These are phyloP conservation scores for Dioscorea cayenensis DNA, from an alignment of 116 monocot genomes.

Conservation along the genomic window DNA sequence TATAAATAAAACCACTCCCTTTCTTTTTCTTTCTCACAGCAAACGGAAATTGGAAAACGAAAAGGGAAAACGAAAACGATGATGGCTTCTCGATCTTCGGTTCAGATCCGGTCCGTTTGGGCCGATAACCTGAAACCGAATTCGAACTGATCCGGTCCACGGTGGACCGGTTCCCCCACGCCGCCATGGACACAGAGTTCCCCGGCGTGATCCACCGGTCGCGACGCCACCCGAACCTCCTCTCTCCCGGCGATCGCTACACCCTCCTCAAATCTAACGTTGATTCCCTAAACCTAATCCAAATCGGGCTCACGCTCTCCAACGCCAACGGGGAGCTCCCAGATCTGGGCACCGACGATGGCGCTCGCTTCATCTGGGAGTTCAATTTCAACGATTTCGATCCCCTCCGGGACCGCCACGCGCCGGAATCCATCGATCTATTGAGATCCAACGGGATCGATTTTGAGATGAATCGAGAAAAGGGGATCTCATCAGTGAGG, in stretches of 20 bases:
- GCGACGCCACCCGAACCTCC: not conserved
- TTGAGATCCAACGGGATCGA: conserved; percentile 38
- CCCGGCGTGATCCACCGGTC: conserved; percentile 29
- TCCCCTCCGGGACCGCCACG: conserved; percentile 18
- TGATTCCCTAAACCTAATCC: conserved; percentile 39
- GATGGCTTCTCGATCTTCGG: not conserved
- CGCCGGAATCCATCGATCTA: conserved; percentile 25
- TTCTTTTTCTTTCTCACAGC: no score
- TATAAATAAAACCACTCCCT: no score
- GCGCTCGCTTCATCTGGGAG: conserved; percentile 27
- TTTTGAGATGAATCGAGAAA: conserved; percentile 22
- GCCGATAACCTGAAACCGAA: conserved; percentile 31
- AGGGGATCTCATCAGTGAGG: conserved; percentile 11
- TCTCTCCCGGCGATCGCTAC: conserved; percentile 7
- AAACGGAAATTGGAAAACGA: no score
- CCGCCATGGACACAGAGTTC: conserved; percentile 49
- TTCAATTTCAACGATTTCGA: conserved; percentile 63
- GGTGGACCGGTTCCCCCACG: conserved; percentile 16
- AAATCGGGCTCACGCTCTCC: conserved; percentile 54
- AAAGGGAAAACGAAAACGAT: not conserved
- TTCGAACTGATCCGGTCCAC: conserved; percentile 24
- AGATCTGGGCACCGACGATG: not conserved
- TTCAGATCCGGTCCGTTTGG: conserved; percentile 42
- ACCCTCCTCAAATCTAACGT: conserved; percentile 32
- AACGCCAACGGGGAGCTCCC: conserved; percentile 21